A percentile compares a stretch with the other conserved stretches of the same genome.
Conservation (phyloP, 2,329 filamentous ascomycete genomes). For the Fusarium vanettenii region DNA sequence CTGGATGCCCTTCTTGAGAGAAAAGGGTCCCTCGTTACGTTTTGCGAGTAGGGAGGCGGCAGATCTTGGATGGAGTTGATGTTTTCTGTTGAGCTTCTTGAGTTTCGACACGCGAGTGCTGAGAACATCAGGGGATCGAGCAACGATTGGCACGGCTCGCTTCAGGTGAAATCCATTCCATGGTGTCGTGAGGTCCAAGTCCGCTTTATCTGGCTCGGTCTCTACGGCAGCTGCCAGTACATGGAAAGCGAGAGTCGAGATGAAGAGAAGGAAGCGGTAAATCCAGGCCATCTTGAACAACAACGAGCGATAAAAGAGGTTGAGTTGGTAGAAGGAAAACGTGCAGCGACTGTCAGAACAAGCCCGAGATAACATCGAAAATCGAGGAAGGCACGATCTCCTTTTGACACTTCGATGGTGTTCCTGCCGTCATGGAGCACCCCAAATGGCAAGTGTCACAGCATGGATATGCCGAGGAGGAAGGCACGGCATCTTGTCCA, state of each 20-base stretch:
- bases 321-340: neutral
- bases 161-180: constrained; percentile 54
- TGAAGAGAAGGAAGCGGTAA: neutral
- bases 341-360: neutral
- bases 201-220: neutral
- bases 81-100: constrained; percentile 42
- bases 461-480: constrained; percentile 1
- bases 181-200: constrained; percentile 50
- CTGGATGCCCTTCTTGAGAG: constrained; percentile 41
- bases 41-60: constrained; percentile 46
- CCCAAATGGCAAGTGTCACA: constrained; percentile 11
- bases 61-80: constrained; percentile 37
- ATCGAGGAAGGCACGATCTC: neutral
- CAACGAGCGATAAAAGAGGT: neutral
- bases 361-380: too few species aligned
- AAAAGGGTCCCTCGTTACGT: constrained; percentile 25
- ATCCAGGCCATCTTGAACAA: neutral
- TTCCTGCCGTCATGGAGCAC: neutral
- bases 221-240: neutral
- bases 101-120: constrained; percentile 50
- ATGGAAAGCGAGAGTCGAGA: constrained; percentile 8
- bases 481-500: neutral
- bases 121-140: constrained; percentile 43
- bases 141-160: constrained; percentile 44
- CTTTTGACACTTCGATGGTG: neutral